phyloP scores from a whole-genome alignment of 2,329 filamentous ascomycete genomes.

The Myrmaecium sp. region DNA sequence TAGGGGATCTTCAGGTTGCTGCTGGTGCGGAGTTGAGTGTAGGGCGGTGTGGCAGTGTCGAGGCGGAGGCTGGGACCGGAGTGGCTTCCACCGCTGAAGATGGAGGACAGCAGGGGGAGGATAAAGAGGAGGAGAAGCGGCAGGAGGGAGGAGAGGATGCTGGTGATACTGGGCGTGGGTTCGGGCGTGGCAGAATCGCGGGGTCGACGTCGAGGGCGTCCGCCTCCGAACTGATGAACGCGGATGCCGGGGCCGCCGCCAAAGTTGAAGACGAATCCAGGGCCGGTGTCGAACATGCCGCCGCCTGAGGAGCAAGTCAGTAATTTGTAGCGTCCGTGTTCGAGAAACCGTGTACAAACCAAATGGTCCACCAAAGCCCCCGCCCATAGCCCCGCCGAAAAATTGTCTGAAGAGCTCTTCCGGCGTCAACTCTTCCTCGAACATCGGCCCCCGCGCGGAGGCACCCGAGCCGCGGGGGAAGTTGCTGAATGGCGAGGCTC shows the following conservation, averaged over 20 bases:
- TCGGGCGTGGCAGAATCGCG: conserved; percentile 24
- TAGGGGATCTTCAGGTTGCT: conserved; percentile 60
- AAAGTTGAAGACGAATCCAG: conserved; percentile 89
- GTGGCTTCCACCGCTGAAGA: conserved; percentile 46
- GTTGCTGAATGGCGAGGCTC: conserved; percentile 47
- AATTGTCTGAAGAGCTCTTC: conserved; percentile 96
- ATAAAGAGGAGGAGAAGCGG: conserved; percentile 75
- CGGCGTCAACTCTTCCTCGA: conserved; percentile 82
- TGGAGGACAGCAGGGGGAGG: conserved; percentile 61
- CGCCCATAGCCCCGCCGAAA: conserved; percentile 58
- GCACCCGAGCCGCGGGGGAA: conserved; percentile 37
- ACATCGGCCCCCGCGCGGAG: conserved; percentile 42
- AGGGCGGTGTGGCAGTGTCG: conserved; percentile 50
- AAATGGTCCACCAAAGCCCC: conserved; percentile 46
- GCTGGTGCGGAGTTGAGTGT: conserved; percentile 58
- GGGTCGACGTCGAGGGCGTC: conserved; percentile 57
- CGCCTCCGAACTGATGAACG: conserved; percentile 89
- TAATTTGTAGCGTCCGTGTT: not conserved
- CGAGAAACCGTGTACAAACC: conserved; percentile 31
- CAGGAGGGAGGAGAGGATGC: conserved; percentile 53
- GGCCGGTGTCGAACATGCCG: conserved; percentile 55
- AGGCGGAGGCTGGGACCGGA: conserved; percentile 59
- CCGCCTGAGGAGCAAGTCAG: conserved; percentile 16
- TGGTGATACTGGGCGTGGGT: conserved; percentile 32
- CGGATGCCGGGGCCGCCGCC: conserved; percentile 80